Evolutionary conservation across 805 yeast genomes (phyloP), one percentile per base, ranked within the genome.

Genomic region (Candida nitratophila): DNA sequence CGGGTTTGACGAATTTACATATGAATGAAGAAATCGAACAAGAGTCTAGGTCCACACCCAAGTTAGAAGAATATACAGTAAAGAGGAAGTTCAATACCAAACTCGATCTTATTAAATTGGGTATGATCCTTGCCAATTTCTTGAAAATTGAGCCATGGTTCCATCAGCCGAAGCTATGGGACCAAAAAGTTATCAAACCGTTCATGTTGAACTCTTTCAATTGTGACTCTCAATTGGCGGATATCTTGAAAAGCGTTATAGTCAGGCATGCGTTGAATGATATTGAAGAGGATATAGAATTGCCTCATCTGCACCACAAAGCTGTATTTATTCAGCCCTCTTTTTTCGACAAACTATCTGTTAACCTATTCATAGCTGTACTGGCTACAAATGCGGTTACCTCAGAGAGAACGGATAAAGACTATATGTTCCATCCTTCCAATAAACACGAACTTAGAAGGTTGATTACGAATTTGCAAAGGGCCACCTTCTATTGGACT

Each of bases 401-500:
- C 5, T 81, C 88, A 0, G 87, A 82, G 54, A 61, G 88, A 40
- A 70, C 67, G 4, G 90, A 76, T 50, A 67, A 71, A 21, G 89
- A 83, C 57, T 83, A 79, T 58, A 80, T 83, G 86, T 83, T 83
- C 54, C 82, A 82, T 64, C 74, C 79, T 0, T 59, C 73, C 0
- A 81, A 81, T 51, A 64, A 77, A 36, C 58, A 57, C 17, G 81
- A 79, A 48, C 58, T 83, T 33, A 63, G 81, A 47, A 59, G 81
- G 40, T 66, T 83, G 49, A 72, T 83, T 12, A 71, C 76, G 4
- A 83, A 83, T 53, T 55, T 83, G 26, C 86, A 78, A 57, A 68
- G 82, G 46, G 79, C 84, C 1, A 79, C 89, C 0, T 81, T 83
- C 56, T 79, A 79, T 52, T 83, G 90, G 90, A 79, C 86, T 1